Percentiles rank a stretch among this genome's conserved stretches.
Evolutionary conservation across 1,139 yeast genomes (phyloP).

Genomic region (Saccharomycopsis hybrid): DNA sequence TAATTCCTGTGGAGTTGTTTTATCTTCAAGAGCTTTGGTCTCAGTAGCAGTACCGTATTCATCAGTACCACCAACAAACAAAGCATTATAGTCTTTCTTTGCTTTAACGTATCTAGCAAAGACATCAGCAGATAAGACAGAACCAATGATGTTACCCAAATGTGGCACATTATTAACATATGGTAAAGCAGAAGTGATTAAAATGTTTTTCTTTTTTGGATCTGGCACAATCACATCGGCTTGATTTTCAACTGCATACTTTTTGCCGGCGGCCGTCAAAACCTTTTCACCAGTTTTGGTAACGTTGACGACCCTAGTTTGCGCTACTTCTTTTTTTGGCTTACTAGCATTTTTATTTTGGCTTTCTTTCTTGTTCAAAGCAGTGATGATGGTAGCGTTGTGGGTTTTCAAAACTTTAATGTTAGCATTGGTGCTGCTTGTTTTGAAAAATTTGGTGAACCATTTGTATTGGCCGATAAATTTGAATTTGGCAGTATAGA

Average conservation of each 20-base stretch:
- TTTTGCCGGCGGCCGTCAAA: constrained; percentile 27
- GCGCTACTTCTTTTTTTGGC: background rate
- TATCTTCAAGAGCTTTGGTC: constrained; percentile 94
- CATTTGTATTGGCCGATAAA: constrained; percentile 29
- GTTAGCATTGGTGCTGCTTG: constrained; percentile 30
- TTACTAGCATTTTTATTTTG: constrained; percentile 24
- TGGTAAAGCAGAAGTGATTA: constrained; percentile 94
- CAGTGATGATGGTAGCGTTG: constrained; percentile 36
- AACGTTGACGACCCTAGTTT: background rate
- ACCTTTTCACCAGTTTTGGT: constrained; percentile 35
- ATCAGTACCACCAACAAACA: constrained; percentile 93
- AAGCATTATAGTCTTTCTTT: constrained; percentile 78
- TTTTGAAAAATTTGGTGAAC: constrained; percentile 37
- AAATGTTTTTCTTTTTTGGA: constrained; percentile 65
- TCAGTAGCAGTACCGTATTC: constrained; percentile 99
- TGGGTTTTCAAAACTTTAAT: constrained; percentile 23
- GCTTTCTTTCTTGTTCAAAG: constrained; percentile 14
- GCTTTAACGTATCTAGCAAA: constrained; percentile 79
- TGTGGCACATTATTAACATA: constrained; percentile 98
- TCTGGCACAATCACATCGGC: constrained; percentile 44
- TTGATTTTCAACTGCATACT: constrained; percentile 36
- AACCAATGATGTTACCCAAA: constrained; percentile 92
- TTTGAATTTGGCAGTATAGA: constrained; percentile 19
- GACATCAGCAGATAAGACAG: constrained; percentile 91
- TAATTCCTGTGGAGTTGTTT: constrained; percentile 76